Base-by-base conservation (phyloP, 106 monocot species). In the Acanthochlamys bracteata region DNA sequence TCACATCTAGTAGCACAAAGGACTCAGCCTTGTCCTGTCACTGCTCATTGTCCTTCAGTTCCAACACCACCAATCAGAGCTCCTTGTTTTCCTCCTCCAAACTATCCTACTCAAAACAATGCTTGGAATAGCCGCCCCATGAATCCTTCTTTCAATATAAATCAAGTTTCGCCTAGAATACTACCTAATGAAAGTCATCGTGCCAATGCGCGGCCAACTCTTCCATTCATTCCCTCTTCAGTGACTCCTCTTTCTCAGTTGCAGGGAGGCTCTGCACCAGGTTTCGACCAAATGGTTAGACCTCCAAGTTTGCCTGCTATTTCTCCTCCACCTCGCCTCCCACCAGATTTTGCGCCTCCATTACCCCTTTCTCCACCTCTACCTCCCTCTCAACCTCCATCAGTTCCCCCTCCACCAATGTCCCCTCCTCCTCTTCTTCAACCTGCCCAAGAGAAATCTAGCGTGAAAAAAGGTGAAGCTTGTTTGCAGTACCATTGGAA, bases 171-270 rank as follows among this genome's bases (percentile, higher is more conserved):
- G 61, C 53, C 67, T 53, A 78, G 79, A 65, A 61, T 67, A 20
- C 45, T 80, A 20, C 68, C n/a, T n/a, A n/a, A 57, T 40, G 75
- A 74, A 65, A 78, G 65, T 54, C 71, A 63, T 33, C 70, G 69
- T 57, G 39, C 57, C 56, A 84, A 66, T 78, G 43, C 73, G 43
- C 63, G 66, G 55, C 60, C 81, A 24, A 67, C 81, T 74, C 66
- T 85, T 63, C 98, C 98, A 60, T 98, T 83, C 69, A 79, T 89
- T 75, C 88, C 98, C 10, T 89, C 88, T 46, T 92, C 92, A 60
- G 59, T 92, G 39, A 92, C 85, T 55, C 85, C 92, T 10, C 74
- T 98, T 69, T 74, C 98, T n/a, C 98, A 98, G 62, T 25, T 92
- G 17, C 55, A 75, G 56, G 74, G 82, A 57, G 63, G 61, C 68